Evolutionary conservation across 2,329 filamentous ascomycete genomes (phyloP).

Genomic region (Aspergillus ustus): DNA sequence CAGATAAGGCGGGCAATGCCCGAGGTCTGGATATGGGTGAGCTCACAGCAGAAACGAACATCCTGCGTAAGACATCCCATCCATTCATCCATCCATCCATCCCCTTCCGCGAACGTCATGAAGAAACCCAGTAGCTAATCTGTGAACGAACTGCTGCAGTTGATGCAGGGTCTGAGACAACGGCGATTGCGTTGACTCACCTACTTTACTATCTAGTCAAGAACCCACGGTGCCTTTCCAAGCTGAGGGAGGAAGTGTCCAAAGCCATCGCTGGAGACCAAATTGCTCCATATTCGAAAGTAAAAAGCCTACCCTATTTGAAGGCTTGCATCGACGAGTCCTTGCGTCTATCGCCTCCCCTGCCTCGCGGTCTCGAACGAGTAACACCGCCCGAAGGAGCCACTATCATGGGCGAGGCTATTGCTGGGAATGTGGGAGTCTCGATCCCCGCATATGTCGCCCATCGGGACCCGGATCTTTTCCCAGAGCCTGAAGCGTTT

Average conservation of each 20-base stretch:
- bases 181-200: slow-evolving; percentile 58
- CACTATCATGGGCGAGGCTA: slow-evolving; percentile 49
- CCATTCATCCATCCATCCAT: no score
- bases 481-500: slow-evolving; percentile 44
- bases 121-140: no score
- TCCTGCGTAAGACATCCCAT: slow-evolving; percentile 23
- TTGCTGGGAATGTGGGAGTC: slow-evolving; percentile 52
- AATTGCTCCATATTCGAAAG: slow-evolving; percentile 55
- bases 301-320: slow-evolving; percentile 58
- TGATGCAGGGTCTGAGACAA: slow-evolving; percentile 59
- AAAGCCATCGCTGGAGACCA: slow-evolving; percentile 41
- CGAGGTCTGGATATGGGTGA: slow-evolving; percentile 61
- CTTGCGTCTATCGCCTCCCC: slow-evolving; percentile 51
- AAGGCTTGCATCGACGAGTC: slow-evolving; percentile 58
- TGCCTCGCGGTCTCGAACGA: slow-evolving; percentile 49
- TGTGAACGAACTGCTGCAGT: slow-evolving; percentile 12
- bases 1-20: slow-evolving; percentile 50
- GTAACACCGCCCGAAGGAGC: slow-evolving; percentile 52
- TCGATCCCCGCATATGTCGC: slow-evolving; percentile 44
- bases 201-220: slow-evolving; percentile 58
- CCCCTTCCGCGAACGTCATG: no score
- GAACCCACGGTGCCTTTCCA: slow-evolving; percentile 47
- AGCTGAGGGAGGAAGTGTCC: slow-evolving; percentile 51
- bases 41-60: slow-evolving; percentile 58
- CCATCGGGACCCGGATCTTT: slow-evolving; percentile 44